phyloP scores from a whole-genome alignment of 768 basidiomycete species.

The Termitomyces sp. region DNA sequence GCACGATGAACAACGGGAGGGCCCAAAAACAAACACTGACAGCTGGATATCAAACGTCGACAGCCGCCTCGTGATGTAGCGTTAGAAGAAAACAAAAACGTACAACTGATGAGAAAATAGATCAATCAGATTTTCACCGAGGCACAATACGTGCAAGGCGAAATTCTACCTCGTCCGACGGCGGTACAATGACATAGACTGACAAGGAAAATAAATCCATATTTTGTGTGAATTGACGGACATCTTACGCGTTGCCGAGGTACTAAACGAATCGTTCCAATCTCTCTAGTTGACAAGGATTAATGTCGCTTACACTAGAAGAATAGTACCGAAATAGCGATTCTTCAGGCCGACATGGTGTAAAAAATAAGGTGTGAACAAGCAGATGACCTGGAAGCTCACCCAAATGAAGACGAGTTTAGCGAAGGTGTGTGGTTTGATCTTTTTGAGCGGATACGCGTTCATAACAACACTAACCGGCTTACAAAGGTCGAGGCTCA shows the following conservation, averaged over 20 bases:
- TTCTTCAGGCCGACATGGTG: conserved; percentile 12
- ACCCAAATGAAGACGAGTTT: conserved; percentile 21
- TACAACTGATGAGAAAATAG: conserved; percentile 11
- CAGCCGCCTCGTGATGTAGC: background rate
- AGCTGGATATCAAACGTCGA: background rate
- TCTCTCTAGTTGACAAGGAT: background rate
- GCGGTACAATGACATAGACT: conserved; percentile 11
- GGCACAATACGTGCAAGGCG: background rate
- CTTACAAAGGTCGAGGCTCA: background rate
- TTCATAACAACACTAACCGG: background rate
- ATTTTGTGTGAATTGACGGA: background rate
- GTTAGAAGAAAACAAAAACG: conserved; percentile 2
- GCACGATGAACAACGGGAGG: background rate
- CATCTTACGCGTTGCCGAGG: conserved; percentile 8
- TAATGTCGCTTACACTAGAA: conserved; percentile 17
- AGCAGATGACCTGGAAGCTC: background rate
- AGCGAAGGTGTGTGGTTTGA: conserved; percentile 17
- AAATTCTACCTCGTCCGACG: conserved; percentile 12
- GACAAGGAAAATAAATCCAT: background rate
- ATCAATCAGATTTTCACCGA: background rate
- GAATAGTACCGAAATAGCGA: conserved; percentile 22
- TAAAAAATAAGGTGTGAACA: background rate
- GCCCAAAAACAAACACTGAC: background rate
- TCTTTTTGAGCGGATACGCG: conserved; percentile 3
- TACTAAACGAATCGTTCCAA: conserved; percentile 2